Conservation (phyloP, 495 filamentous ascomycete species). For the Penicillium pancosmium region DNA sequence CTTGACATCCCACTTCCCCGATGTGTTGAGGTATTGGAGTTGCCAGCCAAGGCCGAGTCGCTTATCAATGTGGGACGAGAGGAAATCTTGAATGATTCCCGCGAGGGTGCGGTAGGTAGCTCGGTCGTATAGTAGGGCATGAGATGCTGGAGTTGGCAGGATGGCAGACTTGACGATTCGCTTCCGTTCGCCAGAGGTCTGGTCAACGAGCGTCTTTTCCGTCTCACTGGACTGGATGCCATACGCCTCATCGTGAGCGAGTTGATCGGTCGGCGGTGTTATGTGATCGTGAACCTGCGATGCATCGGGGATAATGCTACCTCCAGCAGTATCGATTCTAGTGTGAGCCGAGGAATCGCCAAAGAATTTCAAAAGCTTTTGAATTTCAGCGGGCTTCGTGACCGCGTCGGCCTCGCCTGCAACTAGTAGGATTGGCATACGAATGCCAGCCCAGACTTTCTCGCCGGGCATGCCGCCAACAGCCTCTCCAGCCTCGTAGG, state of each 20-base stretch:
- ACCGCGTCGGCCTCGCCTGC: constrained; percentile 78
- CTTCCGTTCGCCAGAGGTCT: constrained; percentile 24
- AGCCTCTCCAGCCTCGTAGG: constrained; percentile 48
- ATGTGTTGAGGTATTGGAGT: constrained; percentile 78
- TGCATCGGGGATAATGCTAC: constrained; percentile 48
- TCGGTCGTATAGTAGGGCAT: constrained; percentile 82
- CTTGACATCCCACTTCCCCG: constrained; percentile 98
- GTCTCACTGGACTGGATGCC: constrained; percentile 24
- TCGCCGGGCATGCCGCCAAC: constrained; percentile 69
- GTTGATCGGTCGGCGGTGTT: constrained; percentile 12
- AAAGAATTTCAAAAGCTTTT: constrained; percentile 66
- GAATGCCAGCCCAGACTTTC: constrained; percentile 72
- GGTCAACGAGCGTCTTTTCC: constrained; percentile 23
- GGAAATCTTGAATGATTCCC: constrained; percentile 81
- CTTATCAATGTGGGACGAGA: constrained; percentile 71
- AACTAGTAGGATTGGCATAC: constrained; percentile 74
- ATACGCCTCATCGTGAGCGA: constrained; percentile 30
- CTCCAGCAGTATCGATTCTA: constrained; percentile 46
- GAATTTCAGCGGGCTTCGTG: constrained; percentile 69
- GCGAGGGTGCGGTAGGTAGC: constrained; percentile 73
- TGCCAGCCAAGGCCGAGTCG: constrained; percentile 88
- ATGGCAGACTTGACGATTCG: constrained; percentile 69
- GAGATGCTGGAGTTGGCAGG: constrained; percentile 76
- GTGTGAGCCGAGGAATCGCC: constrained; percentile 33
- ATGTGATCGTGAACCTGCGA: constrained; percentile 37